Conservation (phyloP, 495 filamentous ascomycete genomes). For the Penicillium turbatum region DNA sequence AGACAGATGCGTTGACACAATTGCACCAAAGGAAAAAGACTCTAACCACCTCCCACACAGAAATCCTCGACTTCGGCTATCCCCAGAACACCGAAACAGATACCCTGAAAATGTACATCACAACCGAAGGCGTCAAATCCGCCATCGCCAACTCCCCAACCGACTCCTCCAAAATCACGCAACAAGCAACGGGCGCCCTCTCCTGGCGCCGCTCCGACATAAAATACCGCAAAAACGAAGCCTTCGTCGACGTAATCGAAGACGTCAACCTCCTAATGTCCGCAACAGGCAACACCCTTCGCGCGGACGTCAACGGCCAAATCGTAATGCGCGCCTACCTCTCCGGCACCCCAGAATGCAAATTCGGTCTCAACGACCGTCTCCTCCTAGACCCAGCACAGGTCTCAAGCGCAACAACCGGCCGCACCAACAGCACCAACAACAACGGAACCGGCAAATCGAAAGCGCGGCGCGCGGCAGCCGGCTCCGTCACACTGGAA, state of each 20-base stretch:
- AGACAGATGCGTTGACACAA: slow-evolving; percentile 19
- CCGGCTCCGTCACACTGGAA: slow-evolving; percentile 92
- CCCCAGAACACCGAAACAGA: slow-evolving; percentile 99
- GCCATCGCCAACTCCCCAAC: slow-evolving; percentile 66
- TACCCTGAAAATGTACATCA: slow-evolving; percentile 99
- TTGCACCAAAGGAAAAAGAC: not conserved
- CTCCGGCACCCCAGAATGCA: slow-evolving; percentile 94
- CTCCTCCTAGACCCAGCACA: slow-evolving; percentile 77
- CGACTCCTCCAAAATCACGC: slow-evolving; percentile 94
- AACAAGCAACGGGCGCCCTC: slow-evolving; percentile 96
- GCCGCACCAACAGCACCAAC: slow-evolving; percentile 56
- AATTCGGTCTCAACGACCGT: slow-evolving; percentile 97
- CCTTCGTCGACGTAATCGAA: slow-evolving; percentile 98
- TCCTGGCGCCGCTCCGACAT: slow-evolving; percentile 97
- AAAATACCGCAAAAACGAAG: slow-evolving; percentile 99
- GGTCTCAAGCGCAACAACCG: slow-evolving; percentile 41
- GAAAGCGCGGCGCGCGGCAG: slow-evolving; percentile 91
- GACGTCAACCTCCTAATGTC: slow-evolving; percentile 99
- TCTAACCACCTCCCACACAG: slow-evolving; percentile 41
- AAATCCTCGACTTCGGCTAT: slow-evolving; percentile 99
- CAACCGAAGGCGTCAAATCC: slow-evolving; percentile 96
- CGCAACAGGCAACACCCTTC: slow-evolving; percentile 87
- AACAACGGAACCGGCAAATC: slow-evolving; percentile 38
- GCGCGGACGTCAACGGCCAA: slow-evolving; percentile 95
- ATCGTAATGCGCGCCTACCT: slow-evolving; percentile 99